phyloP scores from a whole-genome alignment of 768 basidiomycete species.

The Filobasidium floriforme region DNA sequence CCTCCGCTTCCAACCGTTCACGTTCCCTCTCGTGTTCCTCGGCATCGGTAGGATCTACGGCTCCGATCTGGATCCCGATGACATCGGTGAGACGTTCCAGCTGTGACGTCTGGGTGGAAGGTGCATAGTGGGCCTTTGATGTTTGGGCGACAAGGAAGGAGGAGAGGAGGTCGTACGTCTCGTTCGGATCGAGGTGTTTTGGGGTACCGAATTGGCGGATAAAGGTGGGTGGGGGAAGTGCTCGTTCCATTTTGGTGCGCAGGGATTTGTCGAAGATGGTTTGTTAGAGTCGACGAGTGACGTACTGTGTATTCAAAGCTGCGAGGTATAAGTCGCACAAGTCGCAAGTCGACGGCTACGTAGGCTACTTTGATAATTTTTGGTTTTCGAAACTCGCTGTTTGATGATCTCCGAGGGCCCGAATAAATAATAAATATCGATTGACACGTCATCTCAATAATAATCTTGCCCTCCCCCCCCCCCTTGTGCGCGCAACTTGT shows the following conservation, averaged over 20 bases:
- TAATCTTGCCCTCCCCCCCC: too few species aligned
- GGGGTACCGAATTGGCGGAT: not conserved
- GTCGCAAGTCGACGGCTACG: too few species aligned
- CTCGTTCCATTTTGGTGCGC: conserved; percentile 8
- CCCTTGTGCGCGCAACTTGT: too few species aligned
- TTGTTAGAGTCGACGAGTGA: not conserved
- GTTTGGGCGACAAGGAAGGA: conserved; percentile 7
- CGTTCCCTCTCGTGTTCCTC: conserved; percentile 28
- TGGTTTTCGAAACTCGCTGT: too few species aligned
- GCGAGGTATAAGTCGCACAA: too few species aligned
- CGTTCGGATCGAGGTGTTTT: not conserved
- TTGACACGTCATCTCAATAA: too few species aligned
- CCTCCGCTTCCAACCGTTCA: conserved; percentile 32
- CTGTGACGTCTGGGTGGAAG: conserved; percentile 11
- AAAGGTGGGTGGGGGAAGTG: conserved; percentile 11
- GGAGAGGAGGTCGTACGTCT: conserved; percentile 14
- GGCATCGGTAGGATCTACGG: not conserved
- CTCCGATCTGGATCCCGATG: conserved; percentile 11
- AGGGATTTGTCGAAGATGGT: not conserved
- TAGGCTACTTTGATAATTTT: too few species aligned
- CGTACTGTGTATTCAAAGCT: too few species aligned
- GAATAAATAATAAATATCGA: too few species aligned
- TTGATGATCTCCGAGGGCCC: too few species aligned
- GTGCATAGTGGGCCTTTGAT: not conserved
- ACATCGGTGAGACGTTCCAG: conserved; percentile 2